Conservation (phyloP, 176 grass and related monocot species). For the Musa troglodytarum region DNA sequence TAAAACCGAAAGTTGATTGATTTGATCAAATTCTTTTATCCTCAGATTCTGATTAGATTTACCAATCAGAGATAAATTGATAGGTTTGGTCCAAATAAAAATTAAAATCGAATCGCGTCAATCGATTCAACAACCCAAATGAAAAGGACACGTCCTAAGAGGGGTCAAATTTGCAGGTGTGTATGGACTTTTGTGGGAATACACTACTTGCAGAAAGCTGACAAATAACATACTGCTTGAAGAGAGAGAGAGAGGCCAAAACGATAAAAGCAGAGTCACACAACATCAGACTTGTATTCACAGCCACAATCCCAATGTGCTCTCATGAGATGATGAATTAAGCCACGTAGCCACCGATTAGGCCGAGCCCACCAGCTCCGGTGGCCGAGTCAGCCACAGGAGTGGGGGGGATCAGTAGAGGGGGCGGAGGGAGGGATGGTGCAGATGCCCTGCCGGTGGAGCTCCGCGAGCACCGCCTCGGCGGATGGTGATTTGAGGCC, state of each 20-base stretch:
- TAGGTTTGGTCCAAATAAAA: too few relatives aligned
- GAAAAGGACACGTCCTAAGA: too few relatives aligned
- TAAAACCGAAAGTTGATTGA: too few relatives aligned
- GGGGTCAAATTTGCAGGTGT: background rate
- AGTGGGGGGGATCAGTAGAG: background rate
- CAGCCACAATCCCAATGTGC: background rate
- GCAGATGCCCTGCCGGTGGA: constrained; percentile 30
- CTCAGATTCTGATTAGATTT: too few relatives aligned
- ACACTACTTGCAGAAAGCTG: background rate
- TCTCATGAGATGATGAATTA: background rate
- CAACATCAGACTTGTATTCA: background rate
- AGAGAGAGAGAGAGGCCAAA: background rate
- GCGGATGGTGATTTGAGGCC: constrained; percentile 35
- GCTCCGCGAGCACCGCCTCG: constrained; percentile 32
- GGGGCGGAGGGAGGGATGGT: constrained; percentile 16
- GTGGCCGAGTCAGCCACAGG: background rate
- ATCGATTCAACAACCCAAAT: too few relatives aligned
- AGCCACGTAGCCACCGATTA: background rate
- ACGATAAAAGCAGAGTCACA: background rate
- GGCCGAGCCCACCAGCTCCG: background rate
- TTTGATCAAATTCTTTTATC: too few relatives aligned
- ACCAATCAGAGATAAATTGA: too few relatives aligned
- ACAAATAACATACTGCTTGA: background rate
- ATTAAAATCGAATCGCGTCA: too few relatives aligned
- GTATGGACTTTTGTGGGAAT: too few relatives aligned